phyloP scores from a whole-genome alignment of 78 protist species.

The Emiliania huxleyi region DNA sequence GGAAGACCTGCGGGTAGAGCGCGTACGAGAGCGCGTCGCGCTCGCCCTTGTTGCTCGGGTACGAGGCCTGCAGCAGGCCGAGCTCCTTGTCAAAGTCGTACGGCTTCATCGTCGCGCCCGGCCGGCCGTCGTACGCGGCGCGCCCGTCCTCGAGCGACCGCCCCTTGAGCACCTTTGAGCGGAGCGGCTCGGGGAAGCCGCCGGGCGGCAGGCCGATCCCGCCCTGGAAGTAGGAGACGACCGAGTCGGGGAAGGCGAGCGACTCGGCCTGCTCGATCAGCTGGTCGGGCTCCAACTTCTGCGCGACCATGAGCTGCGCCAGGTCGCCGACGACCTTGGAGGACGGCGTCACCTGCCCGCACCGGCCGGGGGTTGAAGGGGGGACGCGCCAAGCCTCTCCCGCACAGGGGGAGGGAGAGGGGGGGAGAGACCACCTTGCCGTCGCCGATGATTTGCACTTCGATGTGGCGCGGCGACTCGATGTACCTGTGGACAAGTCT shows the following conservation, averaged over 20 bases:
- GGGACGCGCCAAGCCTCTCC: no score
- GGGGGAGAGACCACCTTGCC: no score
- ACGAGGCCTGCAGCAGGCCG: background rate
- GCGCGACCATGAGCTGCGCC: slow-evolving; percentile 73
- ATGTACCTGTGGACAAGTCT: slow-evolving; percentile 75
- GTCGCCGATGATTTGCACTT: slow-evolving; percentile 51
- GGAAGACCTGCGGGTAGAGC: slow-evolving; percentile 50
- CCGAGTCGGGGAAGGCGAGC: slow-evolving; percentile 71
- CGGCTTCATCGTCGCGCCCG: slow-evolving; percentile 58
- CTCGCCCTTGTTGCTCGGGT: background rate
- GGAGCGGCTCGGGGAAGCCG: slow-evolving; percentile 78
- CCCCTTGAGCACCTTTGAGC: slow-evolving; percentile 28
- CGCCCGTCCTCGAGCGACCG: background rate
- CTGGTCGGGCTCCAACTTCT: background rate
- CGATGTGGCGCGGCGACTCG: slow-evolving; percentile 66
- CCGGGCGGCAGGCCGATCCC: slow-evolving; percentile 64
- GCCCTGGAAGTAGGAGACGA: slow-evolving; percentile 73
- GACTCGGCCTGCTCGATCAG: slow-evolving; percentile 21
- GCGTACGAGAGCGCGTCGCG: slow-evolving; percentile 32
- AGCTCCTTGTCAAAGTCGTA: slow-evolving; percentile 43
- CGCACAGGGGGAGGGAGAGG: no score
- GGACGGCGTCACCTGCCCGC: slow-evolving; percentile 57
- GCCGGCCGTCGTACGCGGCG: slow-evolving; percentile 34
- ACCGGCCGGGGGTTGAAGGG: background rate
- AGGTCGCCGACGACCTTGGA: slow-evolving; percentile 77